Base-by-base conservation (phyloP, 2,329 filamentous ascomycete species). In the Botrytis byssoidea region DNA sequence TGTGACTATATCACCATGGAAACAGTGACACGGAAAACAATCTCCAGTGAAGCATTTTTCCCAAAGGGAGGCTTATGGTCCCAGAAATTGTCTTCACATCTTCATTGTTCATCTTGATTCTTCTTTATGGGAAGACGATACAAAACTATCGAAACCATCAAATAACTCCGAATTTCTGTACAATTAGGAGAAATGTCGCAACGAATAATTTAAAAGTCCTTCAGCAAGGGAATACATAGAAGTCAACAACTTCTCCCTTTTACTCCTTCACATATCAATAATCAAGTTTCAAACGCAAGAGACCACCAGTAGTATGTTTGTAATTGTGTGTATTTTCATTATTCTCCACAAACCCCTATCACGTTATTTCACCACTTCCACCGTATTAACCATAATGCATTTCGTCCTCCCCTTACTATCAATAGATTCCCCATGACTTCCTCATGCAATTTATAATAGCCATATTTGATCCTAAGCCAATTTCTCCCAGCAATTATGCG, bases 401-500 rank as follows among this genome's bases (percentile, higher is more conserved):
- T 42, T 42, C 29, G 16, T 25, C 12, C 48, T 25, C 29, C 32
- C 22, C 48, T 32, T 44, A 55, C 35, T 57, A 69, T 32, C 48
- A 69, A 59, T 32, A 48, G 64, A 35, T 32, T 40, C 22, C 29
- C 25, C 32, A 42, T 22, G 37, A 25, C 9, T 48, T 51, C 32
- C 22, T 32, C 59, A 65, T 51, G 25, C n/a, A 64, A 65, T 40
- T 29, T 44, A 46, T 46, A 51, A 55, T 25, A 22, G 8, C n/a
- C 51, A 32, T 72, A 25, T n/a, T 55, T 61, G 25, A 51, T 44
- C 20, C 42, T 25, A 20, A 42, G 35, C 60, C n/a, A 72, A 42
- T 32, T 37, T 55, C 51, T n/a, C 59, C 68, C 35, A 71, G 69
- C 44, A 57, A 72, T 66, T 66, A 66, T 67, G 46, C 46, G 29